phyloP scores from a whole-genome alignment of 78 protist species.

The Tieghemostelium lacteum region DNA sequence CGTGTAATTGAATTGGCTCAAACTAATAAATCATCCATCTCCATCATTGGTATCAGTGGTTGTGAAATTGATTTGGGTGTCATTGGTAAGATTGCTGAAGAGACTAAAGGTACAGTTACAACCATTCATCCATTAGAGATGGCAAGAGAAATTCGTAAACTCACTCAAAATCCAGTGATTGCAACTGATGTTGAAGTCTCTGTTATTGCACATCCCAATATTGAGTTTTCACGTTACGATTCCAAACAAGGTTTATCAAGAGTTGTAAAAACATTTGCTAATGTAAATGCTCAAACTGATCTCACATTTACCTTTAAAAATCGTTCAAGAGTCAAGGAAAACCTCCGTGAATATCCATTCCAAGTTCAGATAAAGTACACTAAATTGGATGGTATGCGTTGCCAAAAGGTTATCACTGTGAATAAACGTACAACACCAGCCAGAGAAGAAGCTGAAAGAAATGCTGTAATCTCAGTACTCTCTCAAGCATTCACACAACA shows the following conservation, averaged over 20 bases:
- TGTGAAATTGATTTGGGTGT: slow-evolving; percentile 77
- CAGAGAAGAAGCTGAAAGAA: not conserved
- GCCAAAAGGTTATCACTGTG: slow-evolving; percentile 68
- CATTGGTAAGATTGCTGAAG: slow-evolving; percentile 72
- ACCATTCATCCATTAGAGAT: slow-evolving; percentile 71
- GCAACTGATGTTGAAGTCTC: slow-evolving; percentile 62
- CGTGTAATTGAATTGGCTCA: slow-evolving; percentile 20
- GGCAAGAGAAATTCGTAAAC: slow-evolving; percentile 73
- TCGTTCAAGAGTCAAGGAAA: not conserved
- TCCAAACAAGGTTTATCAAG: slow-evolving; percentile 37
- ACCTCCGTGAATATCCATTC: slow-evolving; percentile 43
- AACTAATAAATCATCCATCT: slow-evolving; percentile 22
- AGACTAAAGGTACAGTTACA: slow-evolving; percentile 79
- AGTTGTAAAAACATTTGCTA: slow-evolving; percentile 23
- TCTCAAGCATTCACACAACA: slow-evolving; percentile 65
- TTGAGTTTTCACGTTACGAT: slow-evolving; percentile 43
- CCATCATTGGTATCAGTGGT: slow-evolving; percentile 70
- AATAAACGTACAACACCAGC: slow-evolving; percentile 8
- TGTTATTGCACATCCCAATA: slow-evolving; percentile 30
- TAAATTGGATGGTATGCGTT: slow-evolving; percentile 58
- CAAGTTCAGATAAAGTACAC: slow-evolving; percentile 79
- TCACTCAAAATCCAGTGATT: slow-evolving; percentile 74
- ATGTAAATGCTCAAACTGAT: slow-evolving; percentile 33
- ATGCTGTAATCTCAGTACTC: slow-evolving; percentile 9
- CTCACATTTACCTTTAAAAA: slow-evolving; percentile 6